These are phyloP conservation scores for Metschnikowia anglica DNA, from an alignment of 805 yeast genomes.

Conservation along the genomic window DNA sequence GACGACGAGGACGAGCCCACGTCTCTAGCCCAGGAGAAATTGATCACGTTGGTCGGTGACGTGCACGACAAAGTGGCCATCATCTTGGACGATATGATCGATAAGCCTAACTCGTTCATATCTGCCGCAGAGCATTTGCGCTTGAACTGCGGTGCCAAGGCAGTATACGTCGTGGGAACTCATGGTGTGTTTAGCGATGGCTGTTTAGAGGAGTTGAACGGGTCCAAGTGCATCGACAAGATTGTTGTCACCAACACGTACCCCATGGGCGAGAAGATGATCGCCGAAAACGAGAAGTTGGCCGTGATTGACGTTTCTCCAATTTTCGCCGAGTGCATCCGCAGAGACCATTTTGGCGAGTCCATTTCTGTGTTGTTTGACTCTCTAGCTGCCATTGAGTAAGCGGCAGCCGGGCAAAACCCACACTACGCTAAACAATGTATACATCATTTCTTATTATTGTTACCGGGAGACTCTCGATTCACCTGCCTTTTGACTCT, in stretches of 20 bases:
- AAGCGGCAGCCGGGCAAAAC: too few species aligned
- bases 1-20: conserved; percentile 83
- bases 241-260: conserved; percentile 95
- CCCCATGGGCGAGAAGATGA: conserved; percentile 70
- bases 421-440: too few species aligned
- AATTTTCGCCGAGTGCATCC: conserved; percentile 94
- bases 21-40: conserved; percentile 66
- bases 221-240: conserved; percentile 80
- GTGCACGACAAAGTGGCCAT: conserved; percentile 90
- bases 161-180: conserved; percentile 87
- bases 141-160: conserved; percentile 92
- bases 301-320: conserved; percentile 90
- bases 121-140: conserved; percentile 98
- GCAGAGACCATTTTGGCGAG: conserved; percentile 99
- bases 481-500: too few species aligned
- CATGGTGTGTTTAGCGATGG: conserved; percentile 92
- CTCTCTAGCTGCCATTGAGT: conserved; percentile 64
- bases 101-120: conserved; percentile 88
- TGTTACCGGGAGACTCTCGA: too few species aligned
- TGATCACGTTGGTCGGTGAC: conserved; percentile 95
- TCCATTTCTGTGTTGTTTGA: conserved; percentile 91
- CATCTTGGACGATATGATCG: conserved; percentile 95
- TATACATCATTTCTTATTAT: too few species aligned
- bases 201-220: conserved; percentile 76
- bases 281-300: conserved; percentile 59